These are phyloP conservation scores for Saccharomyces mikatae DNA, from an alignment of 805 yeast species.

Conservation along the genomic window DNA sequence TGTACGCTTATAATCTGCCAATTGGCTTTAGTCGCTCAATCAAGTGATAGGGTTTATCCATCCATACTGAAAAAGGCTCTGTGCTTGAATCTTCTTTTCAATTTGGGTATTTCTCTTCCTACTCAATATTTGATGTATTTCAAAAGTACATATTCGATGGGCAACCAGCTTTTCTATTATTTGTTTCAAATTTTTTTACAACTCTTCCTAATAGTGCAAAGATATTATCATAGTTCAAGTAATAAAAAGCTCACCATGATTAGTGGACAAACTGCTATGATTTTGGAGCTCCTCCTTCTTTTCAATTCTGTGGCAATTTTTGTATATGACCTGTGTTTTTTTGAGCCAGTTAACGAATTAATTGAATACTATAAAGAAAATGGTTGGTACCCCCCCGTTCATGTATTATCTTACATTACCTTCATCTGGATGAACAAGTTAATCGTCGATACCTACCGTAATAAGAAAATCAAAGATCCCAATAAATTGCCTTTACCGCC, in stretches of 20 bases:
- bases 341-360: slow-evolving; percentile 35
- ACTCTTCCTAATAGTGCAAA: slow-evolving; percentile 20
- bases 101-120: slow-evolving; percentile 20
- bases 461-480: slow-evolving; percentile 34
- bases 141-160: slow-evolving; percentile 25
- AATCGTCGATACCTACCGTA: slow-evolving; percentile 33
- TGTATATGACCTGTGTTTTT: slow-evolving; percentile 33
- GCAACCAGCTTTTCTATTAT: slow-evolving; percentile 26
- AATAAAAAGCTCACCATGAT: slow-evolving; percentile 16
- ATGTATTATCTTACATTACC: slow-evolving; percentile 33
- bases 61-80: slow-evolving; percentile 8
- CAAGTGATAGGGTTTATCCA: slow-evolving; percentile 3
- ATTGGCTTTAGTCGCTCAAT: slow-evolving; percentile 4
- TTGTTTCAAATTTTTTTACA: slow-evolving; percentile 14
- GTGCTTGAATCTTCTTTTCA: slow-evolving; percentile 14
- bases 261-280: slow-evolving; percentile 11
- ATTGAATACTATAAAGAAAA: slow-evolving; percentile 28
- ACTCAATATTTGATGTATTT: slow-evolving; percentile 24
- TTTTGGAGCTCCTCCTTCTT: slow-evolving; percentile 26
- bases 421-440: slow-evolving; percentile 43
- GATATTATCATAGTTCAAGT: slow-evolving; percentile 13
- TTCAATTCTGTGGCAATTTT: slow-evolving; percentile 30
- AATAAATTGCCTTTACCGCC: slow-evolving; percentile 39
- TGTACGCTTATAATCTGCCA: slow-evolving; percentile 9
- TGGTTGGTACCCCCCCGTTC: slow-evolving; percentile 23